Evolutionary conservation across 306 rosid species (phyloP).

Genomic region (Prunus armeniaca): DNA sequence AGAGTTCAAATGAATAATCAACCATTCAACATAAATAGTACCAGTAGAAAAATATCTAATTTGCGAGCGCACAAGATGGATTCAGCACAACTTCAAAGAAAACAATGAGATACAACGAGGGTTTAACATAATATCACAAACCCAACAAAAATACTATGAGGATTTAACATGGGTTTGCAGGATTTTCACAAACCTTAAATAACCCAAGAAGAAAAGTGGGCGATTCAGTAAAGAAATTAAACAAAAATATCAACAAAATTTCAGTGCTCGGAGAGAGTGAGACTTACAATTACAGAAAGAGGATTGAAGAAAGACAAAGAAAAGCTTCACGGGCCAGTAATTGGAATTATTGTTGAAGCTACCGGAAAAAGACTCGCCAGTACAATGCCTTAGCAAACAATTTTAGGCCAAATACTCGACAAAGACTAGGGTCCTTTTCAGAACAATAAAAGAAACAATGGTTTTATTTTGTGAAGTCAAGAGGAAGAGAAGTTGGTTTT

Average conservation of each 20-base stretch:
- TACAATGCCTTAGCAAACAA: not conserved
- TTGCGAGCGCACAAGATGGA: not conserved
- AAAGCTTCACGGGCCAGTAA: slow-evolving; percentile 2
- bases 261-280: not conserved
- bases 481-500: not conserved
- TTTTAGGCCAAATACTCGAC: not conserved
- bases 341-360: slow-evolving; percentile 3
- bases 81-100: not conserved
- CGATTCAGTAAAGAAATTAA: not conserved
- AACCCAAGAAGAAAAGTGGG: not conserved
- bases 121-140: not conserved
- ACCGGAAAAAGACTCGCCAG: slow-evolving; percentile 1
- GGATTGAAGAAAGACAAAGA: not conserved
- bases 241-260: not conserved
- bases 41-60: not conserved
- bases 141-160: not conserved
- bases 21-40: not conserved
- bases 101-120: not conserved
- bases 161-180: not conserved
- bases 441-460: not conserved
- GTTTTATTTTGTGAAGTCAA: not conserved
- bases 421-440: not conserved
- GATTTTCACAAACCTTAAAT: not conserved
- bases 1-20: not conserved
- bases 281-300: slow-evolving; percentile 5